Percentiles rank a stretch among this genome's conserved stretches.
Conservation (phyloP, 108 stramenopile genomes). For the Chaetoceros muelleri region DNA sequence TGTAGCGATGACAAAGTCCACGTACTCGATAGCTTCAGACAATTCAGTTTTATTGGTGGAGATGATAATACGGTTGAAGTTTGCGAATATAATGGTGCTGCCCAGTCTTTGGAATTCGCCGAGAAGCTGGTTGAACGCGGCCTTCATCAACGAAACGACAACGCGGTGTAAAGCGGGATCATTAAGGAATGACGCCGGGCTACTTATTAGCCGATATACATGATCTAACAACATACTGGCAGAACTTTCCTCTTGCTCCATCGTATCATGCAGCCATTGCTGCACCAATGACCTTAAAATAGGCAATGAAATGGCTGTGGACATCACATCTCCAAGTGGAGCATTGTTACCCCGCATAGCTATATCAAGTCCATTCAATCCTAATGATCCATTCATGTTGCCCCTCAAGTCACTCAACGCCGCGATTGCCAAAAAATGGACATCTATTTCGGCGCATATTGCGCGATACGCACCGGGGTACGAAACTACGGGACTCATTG, state of each 20-base stretch:
- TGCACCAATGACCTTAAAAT: slow-evolving; percentile 74
- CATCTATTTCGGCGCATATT: slow-evolving; percentile 89
- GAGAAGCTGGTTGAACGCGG: slow-evolving; percentile 81
- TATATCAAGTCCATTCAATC: slow-evolving; percentile 6
- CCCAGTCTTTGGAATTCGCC: slow-evolving; percentile 92
- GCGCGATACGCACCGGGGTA: slow-evolving; percentile 83
- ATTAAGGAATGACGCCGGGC: slow-evolving; percentile 74
- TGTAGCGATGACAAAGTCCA: slow-evolving; percentile 86
- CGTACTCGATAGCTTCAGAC: slow-evolving; percentile 79
- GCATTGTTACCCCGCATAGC: slow-evolving; percentile 15
- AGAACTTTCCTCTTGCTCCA: slow-evolving; percentile 38
- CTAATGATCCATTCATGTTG: slow-evolving; percentile 9
- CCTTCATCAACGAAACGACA: slow-evolving; percentile 80
- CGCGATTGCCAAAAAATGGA: slow-evolving; percentile 87
- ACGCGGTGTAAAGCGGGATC: slow-evolving; percentile 91
- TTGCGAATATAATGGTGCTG: slow-evolving; percentile 84
- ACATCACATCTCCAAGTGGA: slow-evolving; percentile 83
- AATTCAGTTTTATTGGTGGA: slow-evolving; percentile 85
- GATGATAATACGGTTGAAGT: slow-evolving; percentile 85
- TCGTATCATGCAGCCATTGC: slow-evolving; percentile 82
- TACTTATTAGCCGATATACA: slow-evolving; percentile 86
- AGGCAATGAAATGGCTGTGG: slow-evolving; percentile 61
- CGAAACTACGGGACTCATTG: slow-evolving; percentile 67
- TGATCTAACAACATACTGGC: slow-evolving; percentile 86
- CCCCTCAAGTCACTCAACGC: slow-evolving; percentile 60